Evolutionary conservation across 768 basidiomycete genomes (phyloP), one percentile per base, ranked within the genome.

Genomic region (Cystofilobasidium bisporidii): DNA sequence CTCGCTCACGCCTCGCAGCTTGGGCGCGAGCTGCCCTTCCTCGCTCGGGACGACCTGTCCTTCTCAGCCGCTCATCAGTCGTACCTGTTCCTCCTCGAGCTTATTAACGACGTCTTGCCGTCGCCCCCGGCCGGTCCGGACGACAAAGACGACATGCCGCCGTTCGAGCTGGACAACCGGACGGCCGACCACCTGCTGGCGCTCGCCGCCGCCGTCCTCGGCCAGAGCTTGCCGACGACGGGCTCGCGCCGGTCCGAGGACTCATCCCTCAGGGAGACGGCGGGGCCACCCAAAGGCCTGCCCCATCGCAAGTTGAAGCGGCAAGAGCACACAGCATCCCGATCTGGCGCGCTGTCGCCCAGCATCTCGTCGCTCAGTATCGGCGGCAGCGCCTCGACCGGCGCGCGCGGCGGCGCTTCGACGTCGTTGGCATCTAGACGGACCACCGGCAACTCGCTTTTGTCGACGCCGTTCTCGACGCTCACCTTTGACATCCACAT

Each of bases 81-180:
- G 6, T 22, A 24, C 53, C 53, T 56, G 12, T 56, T 56, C 53
- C 53, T 56, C 26, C 53, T 56, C 15, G 53, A 56, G 18, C 53
- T 56, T 30, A 56, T 30, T 8, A 9, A 32, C 6, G 3, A 22
- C 53, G 12, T 56, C 28, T 20, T 56, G 17, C 53, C 53, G 6
- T 2, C 26, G 4, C 53, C 53, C 11, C 53, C 53, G 30, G 6
- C 45, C n/a, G 4, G 45, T 47, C n/a, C 30, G 18, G 17, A 10
- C 4, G 22, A 9, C 2, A n/a, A 11, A 2, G 53, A 56, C 22
- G 53, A 56, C 20, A 4, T 20, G 3, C 8, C 15, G 15, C 53
- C 47, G 47, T 48, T 32, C 2, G 28, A 56, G 53, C 26, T 56
- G 12, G 53, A 56, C 30, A 30, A 30, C 26, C 53, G 53, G 28